These are phyloP conservation scores for Xylaria sp. DNA, from an alignment of 2,329 filamentous ascomycete species.

Conservation along the genomic window DNA sequence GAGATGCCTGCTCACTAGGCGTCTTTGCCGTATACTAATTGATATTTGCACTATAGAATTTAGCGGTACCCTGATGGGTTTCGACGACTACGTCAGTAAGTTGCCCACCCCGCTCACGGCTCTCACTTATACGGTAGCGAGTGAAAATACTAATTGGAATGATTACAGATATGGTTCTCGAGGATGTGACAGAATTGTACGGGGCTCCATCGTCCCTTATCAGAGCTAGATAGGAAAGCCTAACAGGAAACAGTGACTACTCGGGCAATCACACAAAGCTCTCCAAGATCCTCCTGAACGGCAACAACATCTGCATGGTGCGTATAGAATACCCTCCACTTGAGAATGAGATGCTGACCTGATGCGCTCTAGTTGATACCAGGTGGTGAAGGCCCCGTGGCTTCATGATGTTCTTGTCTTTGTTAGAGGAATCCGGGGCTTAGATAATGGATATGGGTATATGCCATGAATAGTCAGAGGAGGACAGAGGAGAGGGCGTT, in stretches of 20 bases:
- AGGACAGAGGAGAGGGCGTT: slow-evolving; percentile 15
- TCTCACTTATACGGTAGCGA: not conserved
- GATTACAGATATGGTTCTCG: slow-evolving; percentile 89
- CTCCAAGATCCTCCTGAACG: slow-evolving; percentile 93
- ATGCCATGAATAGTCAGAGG: not conserved
- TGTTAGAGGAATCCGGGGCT: not conserved
- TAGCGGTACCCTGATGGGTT: slow-evolving; percentile 90
- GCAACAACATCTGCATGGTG: slow-evolving; percentile 99
- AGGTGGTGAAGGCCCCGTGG: slow-evolving; percentile 75
- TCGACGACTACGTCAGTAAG: slow-evolving; percentile 99
- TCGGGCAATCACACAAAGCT: slow-evolving; percentile 87
- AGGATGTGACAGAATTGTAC: slow-evolving; percentile 97
- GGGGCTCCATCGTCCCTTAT: slow-evolving; percentile 2
- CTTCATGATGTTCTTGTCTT: slow-evolving; percentile 41
- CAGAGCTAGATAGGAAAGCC: slow-evolving; percentile 27
- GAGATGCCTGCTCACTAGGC: slow-evolving; percentile 16
- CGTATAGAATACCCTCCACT: slow-evolving; percentile 40
- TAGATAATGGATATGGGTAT: not conserved
- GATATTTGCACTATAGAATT: slow-evolving; percentile 72
- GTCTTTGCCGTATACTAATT: not conserved
- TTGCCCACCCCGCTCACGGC: slow-evolving; percentile 50
- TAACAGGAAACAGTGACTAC: slow-evolving; percentile 76
- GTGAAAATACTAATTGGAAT: slow-evolving; percentile 21
- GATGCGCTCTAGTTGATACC: slow-evolving; percentile 72
- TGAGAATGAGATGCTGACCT: slow-evolving; percentile 26